These are phyloP conservation scores for Neurospora sp. DNA, from an alignment of 495 filamentous ascomycete species.

Conservation along the genomic window DNA sequence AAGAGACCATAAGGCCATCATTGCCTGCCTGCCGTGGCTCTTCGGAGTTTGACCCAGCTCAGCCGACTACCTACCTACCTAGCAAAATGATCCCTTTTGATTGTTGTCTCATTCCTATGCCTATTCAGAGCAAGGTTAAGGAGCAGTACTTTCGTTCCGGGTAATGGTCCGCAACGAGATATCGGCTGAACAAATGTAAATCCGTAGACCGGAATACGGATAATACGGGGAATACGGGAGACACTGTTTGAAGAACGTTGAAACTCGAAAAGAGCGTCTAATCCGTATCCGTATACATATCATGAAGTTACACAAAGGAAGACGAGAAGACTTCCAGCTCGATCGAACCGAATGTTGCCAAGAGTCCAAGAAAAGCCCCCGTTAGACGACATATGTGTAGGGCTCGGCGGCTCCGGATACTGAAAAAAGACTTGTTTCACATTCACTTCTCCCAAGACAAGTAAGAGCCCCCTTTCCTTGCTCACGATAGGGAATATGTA, in stretches of 20 bases:
- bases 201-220: neutral
- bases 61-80: neutral
- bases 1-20: neutral
- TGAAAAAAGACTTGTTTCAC: neutral
- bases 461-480: neutral
- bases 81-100: neutral
- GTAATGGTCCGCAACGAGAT: neutral
- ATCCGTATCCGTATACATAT: neutral
- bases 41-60: neutral
- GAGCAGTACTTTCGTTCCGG: neutral
- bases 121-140: neutral
- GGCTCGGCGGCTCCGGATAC: neutral
- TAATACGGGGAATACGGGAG: neutral
- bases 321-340: neutral
- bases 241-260: neutral
- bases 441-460: neutral
- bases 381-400: neutral
- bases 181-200: neutral
- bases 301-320: neutral
- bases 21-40: neutral
- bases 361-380: neutral
- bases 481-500: neutral
- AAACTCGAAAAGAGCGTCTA: neutral
- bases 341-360: neutral
- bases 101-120: neutral